Evolutionary conservation across 129 eudicot species (phyloP).

Genomic region (Helichrysum umbraculigerum): DNA sequence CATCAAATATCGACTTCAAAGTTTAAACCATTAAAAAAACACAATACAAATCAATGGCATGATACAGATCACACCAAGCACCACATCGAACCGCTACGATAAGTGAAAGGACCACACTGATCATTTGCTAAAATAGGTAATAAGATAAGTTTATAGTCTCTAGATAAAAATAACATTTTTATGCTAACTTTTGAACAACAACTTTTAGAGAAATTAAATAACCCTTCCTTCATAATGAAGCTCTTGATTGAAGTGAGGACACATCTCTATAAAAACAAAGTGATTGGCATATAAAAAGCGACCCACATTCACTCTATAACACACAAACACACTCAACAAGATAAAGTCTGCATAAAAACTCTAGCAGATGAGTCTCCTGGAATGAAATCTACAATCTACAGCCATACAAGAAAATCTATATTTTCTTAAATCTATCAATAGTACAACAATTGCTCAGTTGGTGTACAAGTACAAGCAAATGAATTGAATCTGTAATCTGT

Average conservation of each 20-base stretch:
- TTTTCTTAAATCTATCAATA: background rate
- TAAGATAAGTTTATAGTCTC: too few species aligned
- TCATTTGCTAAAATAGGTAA: too few species aligned
- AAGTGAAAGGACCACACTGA: too few species aligned
- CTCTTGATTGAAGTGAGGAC: background rate
- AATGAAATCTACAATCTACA: background rate
- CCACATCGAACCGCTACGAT: too few species aligned
- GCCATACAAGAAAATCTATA: background rate
- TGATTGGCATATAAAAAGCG: background rate
- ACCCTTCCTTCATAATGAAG: background rate
- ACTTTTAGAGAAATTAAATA: background rate
- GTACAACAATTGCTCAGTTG: background rate
- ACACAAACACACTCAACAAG: slow-evolving; percentile 7
- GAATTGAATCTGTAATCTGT: background rate
- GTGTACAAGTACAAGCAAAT: background rate
- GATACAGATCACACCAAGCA: too few species aligned
- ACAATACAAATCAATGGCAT: too few species aligned
- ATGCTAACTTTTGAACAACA: too few species aligned
- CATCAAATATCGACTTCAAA: too few species aligned
- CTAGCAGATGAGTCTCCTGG: background rate
- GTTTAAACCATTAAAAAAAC: too few species aligned
- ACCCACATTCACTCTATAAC: background rate
- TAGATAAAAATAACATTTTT: too few species aligned
- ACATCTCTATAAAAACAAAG: background rate
- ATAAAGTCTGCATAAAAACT: background rate